phyloP scores from a whole-genome alignment of 2,329 filamentous ascomycete genomes.

The Chaetomium olivaceum region DNA sequence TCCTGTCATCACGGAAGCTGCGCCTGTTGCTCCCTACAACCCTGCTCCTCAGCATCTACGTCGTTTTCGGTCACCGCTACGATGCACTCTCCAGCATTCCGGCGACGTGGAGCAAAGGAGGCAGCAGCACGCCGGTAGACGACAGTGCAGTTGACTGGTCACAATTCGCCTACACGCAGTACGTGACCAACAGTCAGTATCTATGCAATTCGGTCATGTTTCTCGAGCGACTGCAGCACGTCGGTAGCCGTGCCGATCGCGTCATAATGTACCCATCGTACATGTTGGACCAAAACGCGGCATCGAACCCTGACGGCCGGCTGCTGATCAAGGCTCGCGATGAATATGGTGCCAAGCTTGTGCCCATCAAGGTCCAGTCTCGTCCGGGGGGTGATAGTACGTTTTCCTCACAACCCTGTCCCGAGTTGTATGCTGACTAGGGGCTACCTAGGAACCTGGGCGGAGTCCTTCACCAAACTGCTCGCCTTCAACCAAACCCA shows the following conservation, averaged over 20 bases:
- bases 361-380: slow-evolving; percentile 21
- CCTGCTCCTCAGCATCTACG: neutral
- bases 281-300: slow-evolving; percentile 12
- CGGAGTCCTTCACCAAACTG: slow-evolving; percentile 66
- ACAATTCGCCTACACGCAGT: slow-evolving; percentile 5
- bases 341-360: slow-evolving; percentile 21
- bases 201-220: slow-evolving; percentile 9
- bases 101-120: neutral
- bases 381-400: neutral
- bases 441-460: slow-evolving; percentile 46
- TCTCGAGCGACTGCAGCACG: neutral
- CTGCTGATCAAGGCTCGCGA: slow-evolving; percentile 25
- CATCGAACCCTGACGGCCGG: slow-evolving; percentile 7
- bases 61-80: neutral
- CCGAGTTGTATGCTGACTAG: neutral
- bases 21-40: neutral
- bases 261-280: neutral
- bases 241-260: neutral
- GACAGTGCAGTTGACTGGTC: slow-evolving; percentile 21
- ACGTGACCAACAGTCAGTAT: slow-evolving; percentile 4
- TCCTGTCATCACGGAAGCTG: neutral
- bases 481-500: slow-evolving; percentile 66
- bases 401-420: neutral
- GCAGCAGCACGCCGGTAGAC: slow-evolving; percentile 17
- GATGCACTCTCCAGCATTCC: neutral